Conservation (phyloP, 768 basidiomycete genomes). For the Favolaschia claudopus region DNA sequence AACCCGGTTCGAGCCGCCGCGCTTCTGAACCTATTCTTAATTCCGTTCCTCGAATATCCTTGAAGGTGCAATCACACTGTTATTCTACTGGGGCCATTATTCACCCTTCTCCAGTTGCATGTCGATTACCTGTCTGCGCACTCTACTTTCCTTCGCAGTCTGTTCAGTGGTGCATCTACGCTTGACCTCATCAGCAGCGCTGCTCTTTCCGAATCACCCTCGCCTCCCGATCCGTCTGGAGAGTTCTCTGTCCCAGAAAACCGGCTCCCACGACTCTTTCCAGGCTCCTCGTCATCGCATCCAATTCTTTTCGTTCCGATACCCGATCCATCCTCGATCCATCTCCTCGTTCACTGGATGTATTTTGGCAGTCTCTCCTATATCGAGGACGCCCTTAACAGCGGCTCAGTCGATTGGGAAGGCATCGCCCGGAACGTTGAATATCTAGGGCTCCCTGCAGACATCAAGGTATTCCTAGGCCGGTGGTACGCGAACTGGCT, state of each 20-base stretch:
- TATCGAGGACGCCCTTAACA: conserved; percentile 73
- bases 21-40: conserved; percentile 60
- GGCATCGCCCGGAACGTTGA: conserved; percentile 90
- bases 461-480: conserved; percentile 80
- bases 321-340: conserved; percentile 76
- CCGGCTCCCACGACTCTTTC: conserved; percentile 72
- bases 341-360: conserved; percentile 80
- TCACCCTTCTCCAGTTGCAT: conserved; percentile 62
- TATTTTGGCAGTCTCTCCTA: conserved; percentile 75
- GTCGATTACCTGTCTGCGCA: conserved; percentile 85
- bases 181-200: conserved; percentile 60
- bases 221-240: conserved; percentile 34
- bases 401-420: conserved; percentile 79
- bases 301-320: conserved; percentile 78
- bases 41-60: conserved; percentile 61
- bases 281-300: conserved; percentile 68
- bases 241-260: conserved; percentile 53
- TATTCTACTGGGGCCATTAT: neutral
- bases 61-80: conserved; percentile 59
- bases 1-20: conserved; percentile 52
- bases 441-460: conserved; percentile 78
- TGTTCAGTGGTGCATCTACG: conserved; percentile 74
- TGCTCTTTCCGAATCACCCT: conserved; percentile 31
- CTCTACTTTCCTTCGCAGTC: conserved; percentile 72
- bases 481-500: conserved; percentile 78